Base-by-base conservation (phyloP, 495 filamentous ascomycete species). In the Penicillium chermesinum region DNA sequence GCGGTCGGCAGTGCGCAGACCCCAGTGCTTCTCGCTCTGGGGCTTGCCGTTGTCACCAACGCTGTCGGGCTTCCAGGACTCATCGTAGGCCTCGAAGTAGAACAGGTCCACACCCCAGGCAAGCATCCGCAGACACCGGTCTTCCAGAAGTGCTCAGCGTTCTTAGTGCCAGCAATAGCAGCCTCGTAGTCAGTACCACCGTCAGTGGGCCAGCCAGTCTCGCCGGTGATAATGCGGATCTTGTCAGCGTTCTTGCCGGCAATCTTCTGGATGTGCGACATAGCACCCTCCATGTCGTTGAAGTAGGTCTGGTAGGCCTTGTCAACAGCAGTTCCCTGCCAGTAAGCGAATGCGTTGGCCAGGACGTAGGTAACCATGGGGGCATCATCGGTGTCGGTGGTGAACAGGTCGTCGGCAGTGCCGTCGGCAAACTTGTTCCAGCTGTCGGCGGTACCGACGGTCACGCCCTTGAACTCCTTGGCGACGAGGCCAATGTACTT, bases 331-430 rank as follows among this genome's bases (percentile, higher is more conserved):
- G 80, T 76, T 33, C 78, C 83, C 63, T 91, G 87, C 87, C 87
- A 90, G 77, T 89, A 91, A 25, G 82, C 80, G 61, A 91, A 91
- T n/a, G 84, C 87, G 57, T 91, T 91, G 62, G 77, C 77, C 30
- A 91, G 70, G 38, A 91, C 67, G 42, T 90, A 81, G 53, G 83
- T 83, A 18, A 77, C 79, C 25, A 63, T 41, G 49, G 73, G 75
- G 33, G 50, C 49, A 38, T 17, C 42, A 0, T 46, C 38, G 35
- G 54, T 57, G 39, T 75, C 72, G 35, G 71, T 62, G 55, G 87
- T 76, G 47, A 88, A 65, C 16, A 82, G 70, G 58, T 52, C 51
- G 30, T 90, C 81, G 7, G 81, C 87, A 35, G 84, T 86, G 32
- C 84, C 85, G 61, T 89, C 85, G 33, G 78, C 75, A 57, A 76